Evolutionary conservation across 2,329 filamentous ascomycete genomes (phyloP), one percentile per base, ranked within the genome.

Genomic region (Cytospora schulzeri): DNA sequence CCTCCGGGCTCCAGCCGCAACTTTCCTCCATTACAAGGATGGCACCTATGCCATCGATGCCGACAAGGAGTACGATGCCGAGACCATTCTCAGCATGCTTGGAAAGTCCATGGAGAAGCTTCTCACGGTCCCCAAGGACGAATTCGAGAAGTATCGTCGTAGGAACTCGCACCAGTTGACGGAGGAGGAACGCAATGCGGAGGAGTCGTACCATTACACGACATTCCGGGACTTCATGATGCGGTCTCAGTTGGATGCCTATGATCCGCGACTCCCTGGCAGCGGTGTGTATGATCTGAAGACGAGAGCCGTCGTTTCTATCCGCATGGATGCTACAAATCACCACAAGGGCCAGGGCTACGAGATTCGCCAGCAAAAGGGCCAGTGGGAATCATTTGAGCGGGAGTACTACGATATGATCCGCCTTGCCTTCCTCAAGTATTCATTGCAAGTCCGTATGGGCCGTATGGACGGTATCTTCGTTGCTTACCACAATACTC

Each of bases 381-480:
- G 96, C 19, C 82, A 88, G 64, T 99, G 85, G 82, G 90, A 96
- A 75, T 98, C 94, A 0, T 99, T 90, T 74, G 95, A 99, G 78
- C 88, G 93, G 65, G 96, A 99, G 73, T 97, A 95, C 75, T 96
- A 90, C 75, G 95, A 99, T 76, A 96, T 99, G 93, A 94, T 96
- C 66, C 86, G 96, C 60, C 87, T 93, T 1, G 95, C 94, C 0
- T 94, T 99, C 78, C 81, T 99, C 62, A 99, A 99, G 73, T 99
- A 99, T 76, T 97, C 93, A 12, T 82, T 99, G 33, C 95, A 99
- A 77, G 96, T 94, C 31, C 91, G 95, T 53, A 96, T 99, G 87
- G 95, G 96, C 22, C 88, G 93, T 57, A 99, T 99, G 96, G 94
- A 99, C 73, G 95, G 95, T 61, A 97, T 98, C 57, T 99, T 98